Percentiles rank a stretch among this genome's conserved stretches.
phyloP scores from a whole-genome alignment of 805 yeast species.

The Teunomyces aglyptinius region DNA sequence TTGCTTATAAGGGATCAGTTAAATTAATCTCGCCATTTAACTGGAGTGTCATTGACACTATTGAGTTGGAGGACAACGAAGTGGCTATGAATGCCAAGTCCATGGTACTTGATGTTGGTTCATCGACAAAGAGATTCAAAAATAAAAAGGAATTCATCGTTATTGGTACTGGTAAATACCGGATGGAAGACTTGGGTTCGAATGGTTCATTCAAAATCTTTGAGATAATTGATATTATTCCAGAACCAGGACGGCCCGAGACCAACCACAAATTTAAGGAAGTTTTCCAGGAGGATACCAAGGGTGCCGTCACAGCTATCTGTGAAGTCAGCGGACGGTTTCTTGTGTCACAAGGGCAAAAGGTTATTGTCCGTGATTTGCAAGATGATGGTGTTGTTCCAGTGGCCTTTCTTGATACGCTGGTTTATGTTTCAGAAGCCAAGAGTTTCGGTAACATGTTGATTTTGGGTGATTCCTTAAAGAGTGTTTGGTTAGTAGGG shows the following conservation, averaged over 20 bases:
- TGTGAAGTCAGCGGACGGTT: conserved; percentile 82
- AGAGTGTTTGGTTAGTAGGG: conserved; percentile 77
- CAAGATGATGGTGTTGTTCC: conserved; percentile 90
- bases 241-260: conserved; percentile 86
- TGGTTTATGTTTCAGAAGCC: conserved; percentile 72
- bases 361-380: conserved; percentile 71
- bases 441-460: conserved; percentile 81
- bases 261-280: conserved; percentile 75
- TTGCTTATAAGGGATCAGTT: conserved; percentile 57
- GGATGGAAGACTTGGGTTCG: conserved; percentile 79
- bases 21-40: conserved; percentile 68
- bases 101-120: conserved; percentile 48
- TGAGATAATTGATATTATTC: conserved; percentile 80
- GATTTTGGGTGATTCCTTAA: conserved; percentile 76
- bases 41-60: conserved; percentile 74
- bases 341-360: conserved; percentile 84
- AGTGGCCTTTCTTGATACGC: conserved; percentile 89
- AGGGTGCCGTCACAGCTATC: conserved; percentile 80
- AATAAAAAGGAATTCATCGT: conserved; percentile 65
- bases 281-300: conserved; percentile 66
- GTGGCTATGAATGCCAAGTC: conserved; percentile 57
- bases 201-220: conserved; percentile 73
- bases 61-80: conserved; percentile 67
- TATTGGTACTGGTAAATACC: conserved; percentile 71
- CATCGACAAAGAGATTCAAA: conserved; percentile 38